Evolutionary conservation across 78 protist genomes (phyloP).

Genomic region (Isochrysis galbana): DNA sequence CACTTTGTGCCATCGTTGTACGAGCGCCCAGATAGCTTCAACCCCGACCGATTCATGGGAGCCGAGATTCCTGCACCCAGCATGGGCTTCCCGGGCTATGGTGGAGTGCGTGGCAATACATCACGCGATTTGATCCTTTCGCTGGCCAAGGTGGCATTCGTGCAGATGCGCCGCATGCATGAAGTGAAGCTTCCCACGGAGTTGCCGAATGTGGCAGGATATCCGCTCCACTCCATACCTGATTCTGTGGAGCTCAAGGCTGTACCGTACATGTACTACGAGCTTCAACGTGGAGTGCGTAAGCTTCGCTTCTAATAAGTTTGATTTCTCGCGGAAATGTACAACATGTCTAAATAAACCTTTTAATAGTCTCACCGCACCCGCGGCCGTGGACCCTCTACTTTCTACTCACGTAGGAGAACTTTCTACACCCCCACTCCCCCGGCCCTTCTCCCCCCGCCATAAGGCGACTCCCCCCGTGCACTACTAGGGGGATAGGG

Average conservation of each 20-base stretch:
- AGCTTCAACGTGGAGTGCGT: not conserved
- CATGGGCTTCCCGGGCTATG: not conserved
- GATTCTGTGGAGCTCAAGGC: not conserved
- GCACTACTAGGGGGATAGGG: no score
- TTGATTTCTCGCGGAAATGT: no score
- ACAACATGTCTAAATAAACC: no score
- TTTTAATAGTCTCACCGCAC: no score
- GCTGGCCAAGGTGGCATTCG: not conserved
- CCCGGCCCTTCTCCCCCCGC: no score
- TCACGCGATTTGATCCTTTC: not conserved
- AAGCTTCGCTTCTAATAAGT: no score
- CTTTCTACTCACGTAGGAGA: no score
- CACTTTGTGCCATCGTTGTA: not conserved
- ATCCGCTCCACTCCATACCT: not conserved
- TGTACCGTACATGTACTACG: not conserved
- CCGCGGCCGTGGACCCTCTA: no score
- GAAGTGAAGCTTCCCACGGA: not conserved
- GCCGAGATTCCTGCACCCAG: not conserved
- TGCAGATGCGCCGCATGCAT: not conserved
- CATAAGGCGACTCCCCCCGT: no score
- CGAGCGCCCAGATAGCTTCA: not conserved
- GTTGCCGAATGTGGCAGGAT: not conserved
- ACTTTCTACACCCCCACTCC: no score
- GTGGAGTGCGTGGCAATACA: not conserved
- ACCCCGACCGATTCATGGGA: not conserved